Conservation (phyloP, 192 early-diverging fungal genomes). For the Piromyces sp. region DNA sequence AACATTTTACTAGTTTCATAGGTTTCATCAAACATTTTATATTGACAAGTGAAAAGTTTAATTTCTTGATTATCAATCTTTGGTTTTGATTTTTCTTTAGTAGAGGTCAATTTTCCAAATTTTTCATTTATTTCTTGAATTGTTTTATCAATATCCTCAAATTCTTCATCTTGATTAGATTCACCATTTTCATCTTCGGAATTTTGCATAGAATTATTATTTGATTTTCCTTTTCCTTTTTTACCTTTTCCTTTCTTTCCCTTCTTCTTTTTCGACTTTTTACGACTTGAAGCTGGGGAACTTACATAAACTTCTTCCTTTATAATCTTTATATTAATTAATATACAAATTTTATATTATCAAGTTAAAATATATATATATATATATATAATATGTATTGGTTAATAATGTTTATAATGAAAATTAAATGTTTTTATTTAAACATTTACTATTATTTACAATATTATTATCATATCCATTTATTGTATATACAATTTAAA, state of each 20-base stretch:
- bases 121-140: slow-evolving; percentile 39
- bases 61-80: neutral
- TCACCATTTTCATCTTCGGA: slow-evolving; percentile 3
- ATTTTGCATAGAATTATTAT: neutral
- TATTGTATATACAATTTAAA: too few relatives aligned
- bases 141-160: slow-evolving; percentile 46
- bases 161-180: slow-evolving; percentile 21
- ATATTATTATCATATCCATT: too few relatives aligned
- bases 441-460: too few relatives aligned
- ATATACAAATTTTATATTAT: neutral
- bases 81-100: neutral
- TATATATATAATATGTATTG: too few relatives aligned
- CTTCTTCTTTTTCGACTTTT: slow-evolving; percentile 2
- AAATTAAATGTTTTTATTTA: too few relatives aligned
- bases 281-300: neutral
- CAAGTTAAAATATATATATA: too few relatives aligned
- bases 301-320: neutral
- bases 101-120: slow-evolving; percentile 8
- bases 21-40: slow-evolving; percentile 57
- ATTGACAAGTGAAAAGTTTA: slow-evolving; percentile 18
- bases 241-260: slow-evolving; percentile 5
- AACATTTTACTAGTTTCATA: slow-evolving; percentile 81
- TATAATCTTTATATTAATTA: too few relatives aligned
- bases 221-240: slow-evolving; percentile 2
- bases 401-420: too few relatives aligned